A percentile compares a stretch with the other conserved stretches of the same genome.
Evolutionary conservation across 2,329 filamentous ascomycete genomes (phyloP).

Genomic region (Colletotrichum abscissum): DNA sequence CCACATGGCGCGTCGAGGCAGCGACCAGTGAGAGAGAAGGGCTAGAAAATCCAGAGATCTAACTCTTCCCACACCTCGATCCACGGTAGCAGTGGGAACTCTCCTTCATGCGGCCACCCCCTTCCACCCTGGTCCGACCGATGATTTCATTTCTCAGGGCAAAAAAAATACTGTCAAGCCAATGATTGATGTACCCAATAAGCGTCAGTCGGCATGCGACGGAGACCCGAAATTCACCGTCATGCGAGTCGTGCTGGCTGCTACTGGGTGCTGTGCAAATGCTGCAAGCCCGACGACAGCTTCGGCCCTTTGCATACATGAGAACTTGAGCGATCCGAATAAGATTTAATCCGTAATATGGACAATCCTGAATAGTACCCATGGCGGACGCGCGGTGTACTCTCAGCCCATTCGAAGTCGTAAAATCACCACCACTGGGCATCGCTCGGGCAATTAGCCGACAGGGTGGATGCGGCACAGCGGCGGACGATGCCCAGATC

Average conservation of each 20-base stretch:
- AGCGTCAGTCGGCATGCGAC: not conserved
- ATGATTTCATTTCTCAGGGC: conserved; percentile 23
- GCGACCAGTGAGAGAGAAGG: conserved; percentile 19
- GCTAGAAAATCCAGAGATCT: conserved; percentile 26
- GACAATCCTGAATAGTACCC: not conserved
- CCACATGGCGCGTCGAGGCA: conserved; percentile 1
- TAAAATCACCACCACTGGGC: conserved; percentile 16
- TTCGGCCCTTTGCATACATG: not conserved
- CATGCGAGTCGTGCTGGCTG: conserved; percentile 6
- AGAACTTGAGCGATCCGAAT: not conserved
- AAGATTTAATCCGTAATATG: not conserved
- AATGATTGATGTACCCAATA: conserved; percentile 2
- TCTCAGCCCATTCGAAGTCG: not conserved
- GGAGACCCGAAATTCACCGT: not conserved
- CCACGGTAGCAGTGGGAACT: conserved; percentile 32
- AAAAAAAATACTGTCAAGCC: not conserved
- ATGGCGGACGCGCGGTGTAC: not conserved
- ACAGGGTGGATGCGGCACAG: conserved; percentile 3
- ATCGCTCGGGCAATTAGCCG: conserved; percentile 14
- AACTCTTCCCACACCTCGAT: conserved; percentile 32
- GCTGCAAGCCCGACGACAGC: not conserved
- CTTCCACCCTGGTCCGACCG: conserved; percentile 12
- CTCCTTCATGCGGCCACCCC: conserved; percentile 20
- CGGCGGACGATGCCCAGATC: not conserved
- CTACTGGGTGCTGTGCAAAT: not conserved